phyloP scores from a whole-genome alignment of 2,329 filamentous ascomycete species.

The Pseudogymnoascus pannorum region DNA sequence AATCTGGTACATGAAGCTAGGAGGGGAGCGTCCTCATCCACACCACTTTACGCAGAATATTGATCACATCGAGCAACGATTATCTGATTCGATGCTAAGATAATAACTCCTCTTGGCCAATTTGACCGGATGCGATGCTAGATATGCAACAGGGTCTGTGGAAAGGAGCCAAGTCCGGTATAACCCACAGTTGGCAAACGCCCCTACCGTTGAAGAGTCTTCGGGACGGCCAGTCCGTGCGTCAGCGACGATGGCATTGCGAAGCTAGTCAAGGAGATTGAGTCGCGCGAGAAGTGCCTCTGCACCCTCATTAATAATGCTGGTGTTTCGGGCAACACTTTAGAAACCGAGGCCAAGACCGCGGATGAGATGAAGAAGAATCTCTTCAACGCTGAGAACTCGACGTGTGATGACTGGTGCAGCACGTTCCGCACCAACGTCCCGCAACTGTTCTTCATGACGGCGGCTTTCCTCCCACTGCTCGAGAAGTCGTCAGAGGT shows the following conservation, averaged over 20 bases:
- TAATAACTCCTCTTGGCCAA: too few species aligned
- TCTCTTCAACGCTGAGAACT: slow-evolving; percentile 55
- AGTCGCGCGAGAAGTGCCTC: slow-evolving; percentile 49
- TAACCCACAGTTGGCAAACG: too few species aligned
- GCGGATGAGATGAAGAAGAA: slow-evolving; percentile 48
- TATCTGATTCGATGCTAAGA: too few species aligned
- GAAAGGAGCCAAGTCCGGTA: too few species aligned
- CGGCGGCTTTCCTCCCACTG: slow-evolving; percentile 54
- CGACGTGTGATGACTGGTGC: slow-evolving; percentile 61
- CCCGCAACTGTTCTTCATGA: slow-evolving; percentile 56
- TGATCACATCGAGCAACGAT: too few species aligned
- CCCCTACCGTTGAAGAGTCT: too few species aligned
- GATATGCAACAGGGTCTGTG: too few species aligned
- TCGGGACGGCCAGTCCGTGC: too few species aligned
- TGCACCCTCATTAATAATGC: slow-evolving; percentile 53
- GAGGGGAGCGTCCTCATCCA: too few species aligned
- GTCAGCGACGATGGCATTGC: slow-evolving; percentile 48
- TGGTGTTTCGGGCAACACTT: slow-evolving; percentile 42
- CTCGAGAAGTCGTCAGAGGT: slow-evolving; percentile 47
- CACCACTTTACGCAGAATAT: too few species aligned
- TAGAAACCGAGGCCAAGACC: slow-evolving; percentile 34
- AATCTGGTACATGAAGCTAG: too few species aligned
- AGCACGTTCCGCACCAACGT: slow-evolving; percentile 69
- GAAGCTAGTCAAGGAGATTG: slow-evolving; percentile 46
- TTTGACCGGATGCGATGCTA: too few species aligned